Base-by-base conservation (phyloP, 805 yeast species). In the Scheffersomyces coipomensis region DNA sequence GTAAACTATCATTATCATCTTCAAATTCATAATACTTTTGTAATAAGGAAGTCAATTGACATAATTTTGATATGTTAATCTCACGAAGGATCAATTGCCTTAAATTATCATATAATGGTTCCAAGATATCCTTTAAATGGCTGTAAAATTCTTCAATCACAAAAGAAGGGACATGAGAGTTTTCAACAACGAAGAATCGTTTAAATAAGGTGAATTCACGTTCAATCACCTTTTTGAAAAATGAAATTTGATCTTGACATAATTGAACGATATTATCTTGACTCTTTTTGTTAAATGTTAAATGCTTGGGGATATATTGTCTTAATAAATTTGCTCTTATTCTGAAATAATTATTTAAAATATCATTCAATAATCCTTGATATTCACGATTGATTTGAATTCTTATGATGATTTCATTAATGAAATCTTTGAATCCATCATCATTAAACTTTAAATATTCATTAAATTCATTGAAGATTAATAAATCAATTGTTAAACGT, bases 101-200 rank as follows among this genome's bases (percentile, higher is more conserved):
- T 25, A 88, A 57, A 2, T 71, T 60, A 46, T 86, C 91, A 51
- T 89, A 85, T 19, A 90, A 62, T 0, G 96, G 93, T 26, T 88
- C 96, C 23, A 87, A 68, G 3, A 88, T 50, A 18, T 70, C 72
- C 33, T 74, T 76, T 43, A 85, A 75, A 81, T 87, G 88, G 5
- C 64, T 60, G 40, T 76, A 74, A 34, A 86, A 41, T 53, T 74
- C 63, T 11, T 33, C 29, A 15, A 29, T 41, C 3, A 55, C 17
- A 34, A 29, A 50, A 5, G 40, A 18, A 7, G 52, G 39, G 3
- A 43, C 34, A 1, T 40, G 39, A 5, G 46, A 44, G 5, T 45
- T 26, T 3, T 37, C 38, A 24, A 40, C 19, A 23, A 33, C 23
- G 54, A 87, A 85, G 25, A 83, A 72, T 29, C 65, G 61, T 29